These are phyloP conservation scores for Jimgerdemannia flammicorona DNA, from an alignment of 192 early-diverging fungal genomes.

Conservation along the genomic window DNA sequence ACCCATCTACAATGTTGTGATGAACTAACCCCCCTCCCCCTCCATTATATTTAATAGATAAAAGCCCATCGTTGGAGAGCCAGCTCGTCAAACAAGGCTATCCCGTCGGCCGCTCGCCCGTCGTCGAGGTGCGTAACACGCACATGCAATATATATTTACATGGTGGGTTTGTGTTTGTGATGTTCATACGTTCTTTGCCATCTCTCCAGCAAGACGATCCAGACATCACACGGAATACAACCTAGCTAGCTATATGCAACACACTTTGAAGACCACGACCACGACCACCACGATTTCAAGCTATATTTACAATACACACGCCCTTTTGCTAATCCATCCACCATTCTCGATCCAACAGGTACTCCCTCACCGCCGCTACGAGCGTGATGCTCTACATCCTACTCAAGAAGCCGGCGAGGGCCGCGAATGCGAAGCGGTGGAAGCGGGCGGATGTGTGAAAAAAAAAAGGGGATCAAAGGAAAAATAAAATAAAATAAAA, in stretches of 20 bases:
- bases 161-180: constrained; percentile 59
- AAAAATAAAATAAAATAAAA: too few species aligned
- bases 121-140: constrained; percentile 78
- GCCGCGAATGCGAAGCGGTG: constrained; percentile 19
- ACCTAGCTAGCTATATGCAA: too few species aligned
- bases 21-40: neutral
- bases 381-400: constrained; percentile 59
- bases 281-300: neutral
- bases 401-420: constrained; percentile 51
- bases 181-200: neutral
- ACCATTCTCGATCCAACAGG: constrained; percentile 14
- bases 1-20: too few species aligned
- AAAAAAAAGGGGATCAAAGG: too few species aligned
- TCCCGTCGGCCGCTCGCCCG: constrained; percentile 67
- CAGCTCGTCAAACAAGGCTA: constrained; percentile 51
- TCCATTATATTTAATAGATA: constrained; percentile 22
- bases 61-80: constrained; percentile 35
- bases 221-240: too few species aligned
- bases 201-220: neutral
- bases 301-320: too few species aligned
- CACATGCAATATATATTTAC: constrained; percentile 88
- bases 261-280: neutral
- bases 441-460: constrained; percentile 11
- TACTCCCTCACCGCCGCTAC: constrained; percentile 64
- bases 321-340: too few species aligned